phyloP scores from a whole-genome alignment of 1,284 basidiomycete species.

The Naganishia albida region DNA sequence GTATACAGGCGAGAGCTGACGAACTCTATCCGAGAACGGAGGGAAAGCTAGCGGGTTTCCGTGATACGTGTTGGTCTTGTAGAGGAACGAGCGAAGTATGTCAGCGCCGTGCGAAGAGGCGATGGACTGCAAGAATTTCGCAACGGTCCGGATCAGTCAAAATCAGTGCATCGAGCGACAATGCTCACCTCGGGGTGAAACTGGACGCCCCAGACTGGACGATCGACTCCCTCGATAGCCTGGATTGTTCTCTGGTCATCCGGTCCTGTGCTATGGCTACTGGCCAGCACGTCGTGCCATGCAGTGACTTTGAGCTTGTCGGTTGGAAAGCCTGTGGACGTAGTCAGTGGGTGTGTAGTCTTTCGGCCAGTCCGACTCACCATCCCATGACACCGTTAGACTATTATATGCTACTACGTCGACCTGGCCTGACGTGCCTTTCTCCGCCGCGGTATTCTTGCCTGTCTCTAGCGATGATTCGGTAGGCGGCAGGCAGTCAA shows the following conservation, averaged over 20 bases:
- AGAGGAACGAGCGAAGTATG: constrained; percentile 52
- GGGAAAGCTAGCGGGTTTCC: constrained; percentile 41
- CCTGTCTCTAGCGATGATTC: not conserved
- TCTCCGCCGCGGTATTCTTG: not conserved
- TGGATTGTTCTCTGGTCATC: constrained; percentile 37
- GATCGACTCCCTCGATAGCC: constrained; percentile 56
- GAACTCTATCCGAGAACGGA: constrained; percentile 33
- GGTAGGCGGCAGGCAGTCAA: constrained; percentile 58
- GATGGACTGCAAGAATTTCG: constrained; percentile 57
- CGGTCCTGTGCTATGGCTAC: constrained; percentile 1
- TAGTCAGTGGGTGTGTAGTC: not conserved
- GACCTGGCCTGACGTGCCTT: constrained; percentile 41
- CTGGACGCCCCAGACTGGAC: constrained; percentile 87
- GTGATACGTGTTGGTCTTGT: constrained; percentile 42
- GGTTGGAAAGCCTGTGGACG: constrained; percentile 49
- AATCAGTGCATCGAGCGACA: not conserved
- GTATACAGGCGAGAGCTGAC: constrained; percentile 6
- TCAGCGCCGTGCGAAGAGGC: constrained; percentile 51
- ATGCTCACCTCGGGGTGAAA: constrained; percentile 80
- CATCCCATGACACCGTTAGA: constrained; percentile 50
- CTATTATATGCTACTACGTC: constrained; percentile 79
- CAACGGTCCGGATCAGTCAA: not conserved
- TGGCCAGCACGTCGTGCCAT: constrained; percentile 40
- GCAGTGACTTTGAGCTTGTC: constrained; percentile 56
- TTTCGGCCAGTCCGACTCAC: not conserved